Conservation (phyloP, 208 protist species). For the Borovskyia barvae region DNA sequence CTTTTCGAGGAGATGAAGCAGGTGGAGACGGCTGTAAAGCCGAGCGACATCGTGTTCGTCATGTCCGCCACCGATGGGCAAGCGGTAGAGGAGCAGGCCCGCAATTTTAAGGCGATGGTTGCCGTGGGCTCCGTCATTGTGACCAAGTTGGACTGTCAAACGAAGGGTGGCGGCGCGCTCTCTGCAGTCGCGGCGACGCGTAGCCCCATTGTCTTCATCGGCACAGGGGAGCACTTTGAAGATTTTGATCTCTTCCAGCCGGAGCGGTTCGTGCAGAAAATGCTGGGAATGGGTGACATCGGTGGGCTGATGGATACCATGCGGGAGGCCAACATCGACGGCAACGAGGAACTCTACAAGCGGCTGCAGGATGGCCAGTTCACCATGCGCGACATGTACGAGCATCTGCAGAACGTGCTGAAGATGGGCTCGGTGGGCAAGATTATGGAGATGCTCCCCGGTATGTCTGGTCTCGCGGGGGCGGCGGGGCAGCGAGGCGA, state of each 20-base stretch:
- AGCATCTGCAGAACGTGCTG: constrained; percentile 95
- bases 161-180: constrained; percentile 98
- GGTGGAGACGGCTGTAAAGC: constrained; percentile 78
- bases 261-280: constrained; percentile 85
- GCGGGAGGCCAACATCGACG: constrained; percentile 87
- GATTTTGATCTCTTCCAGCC: constrained; percentile 95
- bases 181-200: constrained; percentile 96
- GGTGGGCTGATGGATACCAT: constrained; percentile 90
- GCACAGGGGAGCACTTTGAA: constrained; percentile 98
- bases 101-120: constrained; percentile 91
- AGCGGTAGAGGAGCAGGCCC: constrained; percentile 95
- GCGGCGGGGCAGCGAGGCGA: constrained; percentile 63
- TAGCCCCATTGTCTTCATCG: constrained; percentile 98
- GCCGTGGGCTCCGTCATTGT: constrained; percentile 98
- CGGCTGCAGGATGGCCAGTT: constrained; percentile 92
- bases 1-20: constrained; percentile 99
- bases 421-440: constrained; percentile 94
- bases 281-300: constrained; percentile 97
- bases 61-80: constrained; percentile 98
- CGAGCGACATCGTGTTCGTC: constrained; percentile 97
- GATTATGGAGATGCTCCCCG: constrained; percentile 93
- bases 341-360: constrained; percentile 87
- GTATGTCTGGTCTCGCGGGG: constrained; percentile 77
- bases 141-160: constrained; percentile 99
- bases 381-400: constrained; percentile 96